Percentiles rank a stretch among this genome's conserved stretches.
Conservation (phyloP, 306 rosid species). For the Cicer bijugum region DNA sequence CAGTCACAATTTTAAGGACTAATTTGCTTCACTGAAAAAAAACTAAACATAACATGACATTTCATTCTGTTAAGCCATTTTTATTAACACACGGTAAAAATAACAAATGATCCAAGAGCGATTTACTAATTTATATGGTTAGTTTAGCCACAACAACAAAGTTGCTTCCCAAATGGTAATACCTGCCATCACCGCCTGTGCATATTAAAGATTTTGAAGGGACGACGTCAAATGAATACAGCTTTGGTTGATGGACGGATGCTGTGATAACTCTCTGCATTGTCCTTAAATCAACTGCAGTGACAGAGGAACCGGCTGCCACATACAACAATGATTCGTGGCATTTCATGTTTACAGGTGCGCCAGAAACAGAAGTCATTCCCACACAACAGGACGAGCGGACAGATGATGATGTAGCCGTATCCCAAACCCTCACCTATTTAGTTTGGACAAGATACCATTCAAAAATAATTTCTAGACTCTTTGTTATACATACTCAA, state of each 20-base stretch:
- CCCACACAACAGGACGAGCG: constrained; percentile 88
- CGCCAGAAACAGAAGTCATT: constrained; percentile 64
- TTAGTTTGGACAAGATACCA: background rate
- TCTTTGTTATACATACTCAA: background rate
- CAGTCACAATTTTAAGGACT: no score
- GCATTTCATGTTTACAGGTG: constrained; percentile 71
- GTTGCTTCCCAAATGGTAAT: constrained; percentile 21
- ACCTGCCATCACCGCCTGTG: constrained; percentile 77
- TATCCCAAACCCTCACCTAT: constrained; percentile 90
- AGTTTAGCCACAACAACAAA: background rate
- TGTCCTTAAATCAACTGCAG: constrained; percentile 78
- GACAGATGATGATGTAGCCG: constrained; percentile 57
- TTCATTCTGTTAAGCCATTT: background rate
- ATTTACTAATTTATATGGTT: constrained; percentile 16
- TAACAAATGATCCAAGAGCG: background rate
- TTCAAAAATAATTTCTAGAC: background rate
- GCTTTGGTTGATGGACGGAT: constrained; percentile 53
- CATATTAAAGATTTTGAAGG: constrained; percentile 77
- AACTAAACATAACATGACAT: background rate
- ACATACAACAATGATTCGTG: constrained; percentile 74
- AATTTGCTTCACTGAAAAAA: background rate
- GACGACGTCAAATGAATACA: constrained; percentile 62
- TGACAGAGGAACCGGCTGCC: constrained; percentile 72
- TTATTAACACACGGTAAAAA: constrained; percentile 12
- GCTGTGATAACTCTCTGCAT: constrained; percentile 71